phyloP scores from a whole-genome alignment of 495 filamentous ascomycete species.

The Penicillium salamii region DNA sequence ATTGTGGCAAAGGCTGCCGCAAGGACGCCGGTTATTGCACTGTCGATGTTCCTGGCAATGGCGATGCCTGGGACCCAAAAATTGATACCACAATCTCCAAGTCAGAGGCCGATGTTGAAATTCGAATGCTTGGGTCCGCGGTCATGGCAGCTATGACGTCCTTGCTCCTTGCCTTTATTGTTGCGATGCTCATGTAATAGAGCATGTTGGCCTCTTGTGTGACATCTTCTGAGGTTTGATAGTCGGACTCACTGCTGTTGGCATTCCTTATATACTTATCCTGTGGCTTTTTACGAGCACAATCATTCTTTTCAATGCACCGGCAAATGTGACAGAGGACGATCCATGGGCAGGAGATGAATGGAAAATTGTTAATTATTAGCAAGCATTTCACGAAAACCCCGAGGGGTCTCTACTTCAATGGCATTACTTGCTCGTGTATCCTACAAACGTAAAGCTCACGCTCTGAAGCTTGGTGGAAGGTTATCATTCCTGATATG shows the following conservation, averaged over 20 bases:
- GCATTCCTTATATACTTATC: constrained; percentile 13
- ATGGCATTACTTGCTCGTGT: no score
- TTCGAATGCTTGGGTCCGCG: constrained; percentile 18
- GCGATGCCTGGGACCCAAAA: constrained; percentile 23
- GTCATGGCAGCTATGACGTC: constrained; percentile 21
- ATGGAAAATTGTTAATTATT: background rate
- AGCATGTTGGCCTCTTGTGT: constrained; percentile 2
- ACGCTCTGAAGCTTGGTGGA: no score
- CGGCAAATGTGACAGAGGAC: background rate
- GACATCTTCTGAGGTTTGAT: background rate
- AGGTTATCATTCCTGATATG: constrained; percentile 2
- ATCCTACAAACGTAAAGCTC: no score
- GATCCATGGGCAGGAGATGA: background rate
- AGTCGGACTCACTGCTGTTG: background rate
- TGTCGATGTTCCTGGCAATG: constrained; percentile 19
- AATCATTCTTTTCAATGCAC: constrained; percentile 1
- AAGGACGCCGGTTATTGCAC: constrained; percentile 48
- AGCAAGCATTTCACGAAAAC: no score
- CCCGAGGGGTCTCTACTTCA: no score
- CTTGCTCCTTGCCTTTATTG: constrained; percentile 24
- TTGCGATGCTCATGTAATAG: constrained; percentile 24
- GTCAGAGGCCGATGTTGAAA: constrained; percentile 18
- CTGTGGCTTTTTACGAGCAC: background rate
- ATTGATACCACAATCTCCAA: constrained; percentile 8
- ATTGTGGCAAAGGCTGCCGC: constrained; percentile 52